Percentiles rank a stretch among this genome's conserved stretches.
phyloP scores from a whole-genome alignment of 495 filamentous ascomycete genomes.

The Aspergillus panamensis region DNA sequence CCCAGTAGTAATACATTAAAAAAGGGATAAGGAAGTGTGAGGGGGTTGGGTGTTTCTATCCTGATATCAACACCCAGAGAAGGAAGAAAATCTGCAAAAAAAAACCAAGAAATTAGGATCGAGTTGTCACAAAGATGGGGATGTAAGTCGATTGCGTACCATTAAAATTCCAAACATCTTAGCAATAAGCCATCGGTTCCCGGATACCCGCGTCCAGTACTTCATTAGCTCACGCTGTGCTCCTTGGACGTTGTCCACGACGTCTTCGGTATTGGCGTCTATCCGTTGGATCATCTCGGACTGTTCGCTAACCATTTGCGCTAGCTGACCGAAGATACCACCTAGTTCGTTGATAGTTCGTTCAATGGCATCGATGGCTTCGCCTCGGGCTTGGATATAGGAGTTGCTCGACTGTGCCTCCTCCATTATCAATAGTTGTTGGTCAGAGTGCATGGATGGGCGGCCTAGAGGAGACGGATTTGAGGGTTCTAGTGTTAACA shows the following conservation, averaged over 20 bases:
- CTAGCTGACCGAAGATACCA: slow-evolving; percentile 94
- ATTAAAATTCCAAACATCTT: slow-evolving; percentile 97
- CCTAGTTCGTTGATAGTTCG: slow-evolving; percentile 91
- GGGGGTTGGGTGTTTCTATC: slow-evolving; percentile 32
- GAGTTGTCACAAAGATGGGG: slow-evolving; percentile 17
- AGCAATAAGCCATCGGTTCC: slow-evolving; percentile 93
- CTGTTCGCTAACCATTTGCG: slow-evolving; percentile 95
- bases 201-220: slow-evolving; percentile 90
- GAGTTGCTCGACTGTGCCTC: slow-evolving; percentile 79
- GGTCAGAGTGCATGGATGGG: slow-evolving; percentile 62
- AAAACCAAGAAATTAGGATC: background rate
- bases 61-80: slow-evolving; percentile 57
- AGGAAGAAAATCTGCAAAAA: slow-evolving; percentile 52
- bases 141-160: slow-evolving; percentile 54
- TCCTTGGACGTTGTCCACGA: slow-evolving; percentile 95
- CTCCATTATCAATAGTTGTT: slow-evolving; percentile 93
- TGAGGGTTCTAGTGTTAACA: slow-evolving; percentile 80
- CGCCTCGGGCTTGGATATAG: slow-evolving; percentile 89
- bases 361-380: slow-evolving; percentile 96
- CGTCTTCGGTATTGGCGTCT: slow-evolving; percentile 92
- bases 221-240: slow-evolving; percentile 91
- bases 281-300: slow-evolving; percentile 90
- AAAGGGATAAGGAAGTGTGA: slow-evolving; percentile 17
- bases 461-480: slow-evolving; percentile 52
- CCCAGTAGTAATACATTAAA: slow-evolving; percentile 42